Percentiles rank a stretch among this genome's conserved stretches.
phyloP scores from a whole-genome alignment of 805 yeast genomes.

The Yarrowia yakushimensis region DNA sequence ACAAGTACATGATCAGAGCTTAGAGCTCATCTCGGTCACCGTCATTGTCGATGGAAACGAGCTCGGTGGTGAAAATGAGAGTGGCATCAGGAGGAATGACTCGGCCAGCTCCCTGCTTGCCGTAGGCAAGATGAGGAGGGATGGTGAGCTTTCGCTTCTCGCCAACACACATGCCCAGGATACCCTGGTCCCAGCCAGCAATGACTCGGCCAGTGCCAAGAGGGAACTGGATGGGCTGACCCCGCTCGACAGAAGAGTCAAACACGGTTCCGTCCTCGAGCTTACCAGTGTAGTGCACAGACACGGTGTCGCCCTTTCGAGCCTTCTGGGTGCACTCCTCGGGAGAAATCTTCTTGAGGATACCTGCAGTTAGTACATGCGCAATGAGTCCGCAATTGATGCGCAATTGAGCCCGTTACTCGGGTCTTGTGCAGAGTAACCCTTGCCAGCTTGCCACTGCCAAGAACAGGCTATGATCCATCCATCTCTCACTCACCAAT shows the following conservation, averaged over 20 bases:
- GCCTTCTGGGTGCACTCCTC: slow-evolving; percentile 58
- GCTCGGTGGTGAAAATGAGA: slow-evolving; percentile 61
- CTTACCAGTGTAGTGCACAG: slow-evolving; percentile 76
- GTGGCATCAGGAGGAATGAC: slow-evolving; percentile 78
- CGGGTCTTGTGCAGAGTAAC: no score
- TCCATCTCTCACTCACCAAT: slow-evolving; percentile 30
- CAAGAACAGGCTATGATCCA: background rate
- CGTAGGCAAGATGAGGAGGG: slow-evolving; percentile 78
- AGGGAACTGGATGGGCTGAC: slow-evolving; percentile 63
- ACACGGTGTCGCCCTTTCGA: slow-evolving; percentile 59
- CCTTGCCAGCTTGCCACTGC: background rate
- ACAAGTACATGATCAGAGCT: background rate
- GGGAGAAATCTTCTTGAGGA: slow-evolving; percentile 48
- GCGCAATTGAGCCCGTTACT: no score
- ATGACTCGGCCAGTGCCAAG: slow-evolving; percentile 80
- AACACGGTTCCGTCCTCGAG: slow-evolving; percentile 66
- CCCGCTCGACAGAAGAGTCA: slow-evolving; percentile 67
- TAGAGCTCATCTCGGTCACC: slow-evolving; percentile 26
- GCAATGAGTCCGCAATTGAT: background rate
- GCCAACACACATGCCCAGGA: slow-evolving; percentile 80
- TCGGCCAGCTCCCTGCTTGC: slow-evolving; percentile 65
- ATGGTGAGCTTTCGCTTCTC: slow-evolving; percentile 76
- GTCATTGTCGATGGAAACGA: slow-evolving; percentile 51
- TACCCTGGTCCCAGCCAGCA: slow-evolving; percentile 88
- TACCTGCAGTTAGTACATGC: slow-evolving; percentile 36